A percentile compares a stretch with the other conserved stretches of the same genome.
Evolutionary conservation across 108 stramenopile genomes (phyloP).

Genomic region (Mayamaea pseudoterrestris): DNA sequence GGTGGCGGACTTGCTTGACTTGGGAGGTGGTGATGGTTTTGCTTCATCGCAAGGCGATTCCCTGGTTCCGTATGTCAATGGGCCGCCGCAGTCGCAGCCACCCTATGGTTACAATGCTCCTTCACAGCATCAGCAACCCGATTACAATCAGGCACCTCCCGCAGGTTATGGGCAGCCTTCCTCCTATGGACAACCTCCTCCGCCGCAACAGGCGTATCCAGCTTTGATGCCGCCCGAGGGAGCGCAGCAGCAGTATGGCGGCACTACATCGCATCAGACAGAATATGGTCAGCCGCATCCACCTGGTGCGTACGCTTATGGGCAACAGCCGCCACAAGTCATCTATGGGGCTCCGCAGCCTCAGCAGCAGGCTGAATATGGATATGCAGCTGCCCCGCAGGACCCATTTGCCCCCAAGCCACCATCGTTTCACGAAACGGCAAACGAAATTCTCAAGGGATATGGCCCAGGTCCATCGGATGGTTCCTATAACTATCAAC

Average conservation of each 20-base stretch:
- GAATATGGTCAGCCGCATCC: background rate
- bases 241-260: slow-evolving; percentile 8
- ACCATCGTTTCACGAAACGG: slow-evolving; percentile 1
- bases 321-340: slow-evolving; percentile 11
- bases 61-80: slow-evolving; percentile 53
- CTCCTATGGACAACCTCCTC: background rate
- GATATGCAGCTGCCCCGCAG: slow-evolving; percentile 5
- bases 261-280: slow-evolving; percentile 10
- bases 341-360: slow-evolving; percentile 11
- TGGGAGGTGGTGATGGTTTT: too few relatives aligned
- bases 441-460: slow-evolving; percentile 9
- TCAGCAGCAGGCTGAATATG: background rate
- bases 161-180: slow-evolving; percentile 14
- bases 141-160: slow-evolving; percentile 6
- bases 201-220: slow-evolving; percentile 1
- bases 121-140: slow-evolving; percentile 2
- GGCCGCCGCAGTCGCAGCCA: too few relatives aligned
- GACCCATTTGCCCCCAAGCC: slow-evolving; percentile 59
- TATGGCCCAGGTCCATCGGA: slow-evolving; percentile 1
- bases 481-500: background rate
- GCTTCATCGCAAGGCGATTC: slow-evolving; percentile 7
- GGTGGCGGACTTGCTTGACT: slow-evolving; percentile 20
- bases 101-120: background rate
- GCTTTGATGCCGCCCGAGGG: background rate
- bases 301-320: slow-evolving; percentile 1